Conservation (phyloP, 1,284 basidiomycete genomes). For the Hemileia vastatrix region DNA sequence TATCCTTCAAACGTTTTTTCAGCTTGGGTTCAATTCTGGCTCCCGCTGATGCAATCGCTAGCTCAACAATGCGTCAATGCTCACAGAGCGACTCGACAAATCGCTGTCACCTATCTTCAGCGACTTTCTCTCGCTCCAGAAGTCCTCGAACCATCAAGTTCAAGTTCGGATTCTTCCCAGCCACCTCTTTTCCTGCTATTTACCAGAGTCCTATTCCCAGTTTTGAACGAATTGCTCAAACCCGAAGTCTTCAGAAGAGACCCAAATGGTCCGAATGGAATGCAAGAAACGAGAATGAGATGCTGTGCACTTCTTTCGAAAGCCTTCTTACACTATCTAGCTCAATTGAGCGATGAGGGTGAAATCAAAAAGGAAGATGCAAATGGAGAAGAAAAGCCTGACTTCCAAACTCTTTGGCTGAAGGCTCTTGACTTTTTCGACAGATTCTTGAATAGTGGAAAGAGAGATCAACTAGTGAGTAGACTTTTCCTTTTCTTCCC, state of each 20-base stretch:
- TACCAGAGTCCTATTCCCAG: conserved; percentile 35
- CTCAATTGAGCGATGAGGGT: conserved; percentile 19
- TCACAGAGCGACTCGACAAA: conserved; percentile 30
- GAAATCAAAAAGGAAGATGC: not conserved
- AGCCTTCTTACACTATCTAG: conserved; percentile 34
- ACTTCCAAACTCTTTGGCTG: conserved; percentile 34
- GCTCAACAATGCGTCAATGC: conserved; percentile 38
- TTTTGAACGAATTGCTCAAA: conserved; percentile 37
- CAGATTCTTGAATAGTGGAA: conserved; percentile 32
- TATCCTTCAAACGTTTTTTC: too few relatives aligned
- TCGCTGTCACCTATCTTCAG: conserved; percentile 34
- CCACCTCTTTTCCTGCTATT: conserved; percentile 28
- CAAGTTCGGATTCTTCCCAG: too few relatives aligned
- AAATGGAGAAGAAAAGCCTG: not conserved
- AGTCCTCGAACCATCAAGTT: conserved; percentile 1
- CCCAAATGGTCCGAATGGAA: too few relatives aligned
- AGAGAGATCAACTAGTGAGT: conserved; percentile 22
- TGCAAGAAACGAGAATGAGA: conserved; percentile 35
- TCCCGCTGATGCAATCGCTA: conserved; percentile 33
- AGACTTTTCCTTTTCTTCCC: too few relatives aligned
- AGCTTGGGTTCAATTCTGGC: conserved; percentile 39
- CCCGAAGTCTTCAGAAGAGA: conserved; percentile 36
- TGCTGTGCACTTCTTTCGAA: conserved; percentile 36
- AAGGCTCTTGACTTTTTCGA: conserved; percentile 35
- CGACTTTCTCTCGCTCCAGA: conserved; percentile 30